Conservation (phyloP, 2,329 filamentous ascomycete species). For the Colletotrichum cuscutae region DNA sequence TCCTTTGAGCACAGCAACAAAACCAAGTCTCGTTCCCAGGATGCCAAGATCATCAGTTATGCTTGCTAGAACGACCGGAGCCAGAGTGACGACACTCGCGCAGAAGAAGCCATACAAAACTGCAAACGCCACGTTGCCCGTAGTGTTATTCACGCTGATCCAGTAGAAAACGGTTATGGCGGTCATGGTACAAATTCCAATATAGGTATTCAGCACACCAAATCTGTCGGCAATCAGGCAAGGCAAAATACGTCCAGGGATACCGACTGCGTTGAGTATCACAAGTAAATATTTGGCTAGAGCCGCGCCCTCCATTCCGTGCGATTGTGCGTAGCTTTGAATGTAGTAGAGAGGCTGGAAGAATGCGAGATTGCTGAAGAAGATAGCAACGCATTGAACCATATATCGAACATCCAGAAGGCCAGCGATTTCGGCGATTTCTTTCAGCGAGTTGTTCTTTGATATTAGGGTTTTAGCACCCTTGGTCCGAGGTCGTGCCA, state of each 20-base stretch:
- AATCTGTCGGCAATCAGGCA: constrained; percentile 46
- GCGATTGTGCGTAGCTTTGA: constrained; percentile 41
- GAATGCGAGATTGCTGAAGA: constrained; percentile 48
- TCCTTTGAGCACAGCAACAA: background rate
- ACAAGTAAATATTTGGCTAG: constrained; percentile 47
- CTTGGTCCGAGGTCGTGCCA: constrained; percentile 40
- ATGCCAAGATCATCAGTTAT: background rate
- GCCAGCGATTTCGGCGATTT: constrained; percentile 47
- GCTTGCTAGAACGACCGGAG: constrained; percentile 36
- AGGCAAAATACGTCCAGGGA: constrained; percentile 47
- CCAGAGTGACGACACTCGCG: constrained; percentile 52
- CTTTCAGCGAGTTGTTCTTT: constrained; percentile 46
- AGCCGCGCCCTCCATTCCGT: constrained; percentile 41
- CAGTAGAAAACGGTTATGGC: constrained; percentile 49
- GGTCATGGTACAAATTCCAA: constrained; percentile 56
- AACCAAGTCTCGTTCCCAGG: background rate
- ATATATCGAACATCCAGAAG: constrained; percentile 49
- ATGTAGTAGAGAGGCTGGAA: constrained; percentile 47
- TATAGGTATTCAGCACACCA: constrained; percentile 53
- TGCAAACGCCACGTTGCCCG: constrained; percentile 49
- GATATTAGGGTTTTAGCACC: constrained; percentile 53
- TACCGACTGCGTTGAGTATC: constrained; percentile 49
- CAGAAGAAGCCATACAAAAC: constrained; percentile 54
- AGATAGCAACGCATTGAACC: constrained; percentile 44
- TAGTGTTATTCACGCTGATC: constrained; percentile 45